phyloP scores from a whole-genome alignment of 179 eudicot species.

The Amaranthus tricolor region DNA sequence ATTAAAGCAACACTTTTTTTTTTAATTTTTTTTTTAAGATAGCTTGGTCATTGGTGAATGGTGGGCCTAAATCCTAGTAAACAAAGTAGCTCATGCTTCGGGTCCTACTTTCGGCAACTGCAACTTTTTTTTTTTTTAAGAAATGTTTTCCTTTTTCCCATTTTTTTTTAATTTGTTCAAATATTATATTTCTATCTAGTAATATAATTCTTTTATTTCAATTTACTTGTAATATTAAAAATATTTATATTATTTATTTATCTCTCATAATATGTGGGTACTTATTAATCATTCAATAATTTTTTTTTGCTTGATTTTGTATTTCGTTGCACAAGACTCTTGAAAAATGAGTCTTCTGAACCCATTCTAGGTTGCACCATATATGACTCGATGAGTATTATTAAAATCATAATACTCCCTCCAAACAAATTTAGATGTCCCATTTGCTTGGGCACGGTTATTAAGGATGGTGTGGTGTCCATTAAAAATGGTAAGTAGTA shows the following conservation, averaged over 20 bases:
- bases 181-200: not conserved
- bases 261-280: too few relatives aligned
- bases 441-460: too few relatives aligned
- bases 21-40: not conserved
- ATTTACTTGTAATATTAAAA: not conserved
- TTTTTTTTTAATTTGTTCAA: not conserved
- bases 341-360: too few relatives aligned
- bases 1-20: not conserved
- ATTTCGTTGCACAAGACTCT: too few relatives aligned
- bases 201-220: not conserved
- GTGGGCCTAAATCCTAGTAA: not conserved
- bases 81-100: not conserved
- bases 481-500: too few relatives aligned
- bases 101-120: not conserved
- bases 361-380: too few relatives aligned
- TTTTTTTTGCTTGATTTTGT: too few relatives aligned
- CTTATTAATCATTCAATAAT: too few relatives aligned
- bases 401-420: too few relatives aligned
- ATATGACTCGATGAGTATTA: too few relatives aligned
- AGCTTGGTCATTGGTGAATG: conserved; percentile 8
- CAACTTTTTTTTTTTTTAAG: not conserved
- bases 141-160: not conserved
- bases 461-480: too few relatives aligned
- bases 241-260: not conserved
- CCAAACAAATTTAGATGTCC: too few relatives aligned